phyloP scores from a whole-genome alignment of 257 asterid genomes.

The Craterostigma plantagineum region DNA sequence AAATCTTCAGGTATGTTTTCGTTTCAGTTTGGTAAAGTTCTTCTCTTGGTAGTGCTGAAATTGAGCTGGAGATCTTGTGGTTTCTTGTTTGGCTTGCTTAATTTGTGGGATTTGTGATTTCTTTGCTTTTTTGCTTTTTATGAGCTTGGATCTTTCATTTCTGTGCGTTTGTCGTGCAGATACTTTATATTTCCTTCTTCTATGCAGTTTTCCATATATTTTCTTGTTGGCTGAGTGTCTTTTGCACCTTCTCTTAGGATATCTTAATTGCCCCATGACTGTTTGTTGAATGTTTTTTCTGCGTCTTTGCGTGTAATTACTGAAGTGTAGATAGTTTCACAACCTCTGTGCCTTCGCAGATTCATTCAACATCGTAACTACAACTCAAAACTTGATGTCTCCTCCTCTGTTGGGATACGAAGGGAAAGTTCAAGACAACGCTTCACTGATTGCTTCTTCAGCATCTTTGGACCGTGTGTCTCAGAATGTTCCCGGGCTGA shows the following conservation, averaged over 20 bases:
- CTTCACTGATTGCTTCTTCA: conserved; percentile 33
- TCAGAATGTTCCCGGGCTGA: conserved; percentile 20
- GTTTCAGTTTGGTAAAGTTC: background rate
- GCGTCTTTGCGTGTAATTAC: too few relatives aligned
- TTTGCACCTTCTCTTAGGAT: too few relatives aligned
- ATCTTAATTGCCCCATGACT: too few relatives aligned
- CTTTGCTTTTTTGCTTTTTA: too few relatives aligned
- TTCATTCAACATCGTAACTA: conserved; percentile 5
- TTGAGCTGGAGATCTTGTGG: conserved; percentile 7
- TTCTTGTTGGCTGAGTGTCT: too few relatives aligned
- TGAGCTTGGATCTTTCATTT: too few relatives aligned
- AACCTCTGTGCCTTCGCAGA: conserved; percentile 16
- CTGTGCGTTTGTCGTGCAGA: too few relatives aligned
- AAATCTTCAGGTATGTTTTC: background rate
- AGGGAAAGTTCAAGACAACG: conserved; percentile 29
- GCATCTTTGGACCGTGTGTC: conserved; percentile 27
- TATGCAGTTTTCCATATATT: too few relatives aligned
- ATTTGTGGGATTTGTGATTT: too few relatives aligned
- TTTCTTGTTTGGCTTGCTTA: too few relatives aligned
- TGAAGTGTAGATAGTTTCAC: background rate
- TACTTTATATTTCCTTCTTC: too few relatives aligned
- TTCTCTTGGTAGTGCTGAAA: background rate
- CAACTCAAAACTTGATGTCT: conserved; percentile 28
- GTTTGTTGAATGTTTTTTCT: background rate
- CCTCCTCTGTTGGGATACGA: conserved; percentile 29